Base-by-base conservation (phyloP, 2,329 filamentous ascomycete genomes). In the Colletotrichum gigasporum region DNA sequence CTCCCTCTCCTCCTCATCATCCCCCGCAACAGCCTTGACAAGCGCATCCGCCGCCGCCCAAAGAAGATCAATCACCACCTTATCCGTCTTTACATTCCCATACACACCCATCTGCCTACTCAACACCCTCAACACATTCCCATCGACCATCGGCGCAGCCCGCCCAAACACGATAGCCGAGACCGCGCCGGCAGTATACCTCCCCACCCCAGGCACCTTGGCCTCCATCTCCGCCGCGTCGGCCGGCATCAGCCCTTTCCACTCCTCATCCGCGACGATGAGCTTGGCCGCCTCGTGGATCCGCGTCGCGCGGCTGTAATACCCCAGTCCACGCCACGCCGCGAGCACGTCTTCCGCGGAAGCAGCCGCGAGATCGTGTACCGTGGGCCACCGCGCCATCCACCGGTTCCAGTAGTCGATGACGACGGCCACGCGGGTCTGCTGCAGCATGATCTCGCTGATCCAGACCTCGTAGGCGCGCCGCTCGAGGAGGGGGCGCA, bases 401-500 rank as follows among this genome's bases (percentile, higher is more conserved):
- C 87, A 90, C 1, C 79, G 79, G 28, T 83, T 86, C 85, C 87
- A 90, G 72, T 90, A 90, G 50, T 84, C 85, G 18, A 89, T 84
- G 1, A 89, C 87, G 6, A 83, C 84, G 2, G 84, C 81, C 4
- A 90, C 87, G 26, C 87, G 85, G 2, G 87, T 90, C 74, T 90
- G 87, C 72, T 90, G 87, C 10, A 90, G 80, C 87, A 90, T 90
- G 68, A 89, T 85, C 75, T 90, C 87, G 70, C 84, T 87, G 71
- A 90, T 88, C 85, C 87, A 90, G 47, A 90, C 87, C 72, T 89
- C 83, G 75, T 90, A 90, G 2, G 87, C 87, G 48, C 87, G 83
- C 28, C 76, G 80, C 62, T 84, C 82, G 10, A 89, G 76, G 3
- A 72, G 73, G n/a, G 62, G 47, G 28, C 79, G 79, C 8, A 84